phyloP scores from a whole-genome alignment of 352 stramenopile genomes.

The Aphanomyces euteiches region DNA sequence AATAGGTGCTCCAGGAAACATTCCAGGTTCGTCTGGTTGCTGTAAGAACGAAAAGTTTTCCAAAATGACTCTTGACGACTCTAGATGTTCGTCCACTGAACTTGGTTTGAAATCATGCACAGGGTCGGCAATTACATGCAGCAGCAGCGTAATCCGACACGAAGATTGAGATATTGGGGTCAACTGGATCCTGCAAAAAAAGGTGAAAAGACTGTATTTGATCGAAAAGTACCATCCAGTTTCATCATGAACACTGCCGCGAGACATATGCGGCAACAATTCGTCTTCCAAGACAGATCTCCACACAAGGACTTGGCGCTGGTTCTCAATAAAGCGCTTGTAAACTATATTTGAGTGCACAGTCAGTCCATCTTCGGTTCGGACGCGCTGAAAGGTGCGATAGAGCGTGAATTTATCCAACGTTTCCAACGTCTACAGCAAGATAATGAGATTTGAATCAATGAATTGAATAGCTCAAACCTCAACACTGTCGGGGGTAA shows the following conservation, averaged over 20 bases:
- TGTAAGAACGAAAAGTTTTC: not conserved
- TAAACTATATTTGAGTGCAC: conserved; percentile 7
- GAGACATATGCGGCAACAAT: not conserved
- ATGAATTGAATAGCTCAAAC: not conserved
- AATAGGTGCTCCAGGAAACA: not conserved
- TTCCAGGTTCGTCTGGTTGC: not conserved
- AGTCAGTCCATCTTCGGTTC: not conserved
- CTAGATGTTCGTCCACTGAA: not conserved
- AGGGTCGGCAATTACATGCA: not conserved
- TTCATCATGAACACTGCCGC: not conserved
- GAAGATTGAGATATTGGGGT: not conserved
- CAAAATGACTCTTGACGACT: not conserved
- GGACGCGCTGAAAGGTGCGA: not conserved
- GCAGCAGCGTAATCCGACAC: not conserved
- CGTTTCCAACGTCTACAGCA: not conserved
- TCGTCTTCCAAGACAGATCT: not conserved
- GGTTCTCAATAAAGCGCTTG: not conserved
- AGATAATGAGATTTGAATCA: not conserved
- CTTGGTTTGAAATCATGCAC: not conserved
- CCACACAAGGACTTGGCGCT: not conserved
- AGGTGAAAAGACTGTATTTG: no score
- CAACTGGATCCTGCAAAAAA: not conserved
- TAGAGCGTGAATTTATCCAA: conserved; percentile 1
- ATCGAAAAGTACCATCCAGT: not conserved
- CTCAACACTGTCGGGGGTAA: not conserved